Conservation (phyloP, 495 filamentous ascomycete genomes). For the Bryoglossum gracile region DNA sequence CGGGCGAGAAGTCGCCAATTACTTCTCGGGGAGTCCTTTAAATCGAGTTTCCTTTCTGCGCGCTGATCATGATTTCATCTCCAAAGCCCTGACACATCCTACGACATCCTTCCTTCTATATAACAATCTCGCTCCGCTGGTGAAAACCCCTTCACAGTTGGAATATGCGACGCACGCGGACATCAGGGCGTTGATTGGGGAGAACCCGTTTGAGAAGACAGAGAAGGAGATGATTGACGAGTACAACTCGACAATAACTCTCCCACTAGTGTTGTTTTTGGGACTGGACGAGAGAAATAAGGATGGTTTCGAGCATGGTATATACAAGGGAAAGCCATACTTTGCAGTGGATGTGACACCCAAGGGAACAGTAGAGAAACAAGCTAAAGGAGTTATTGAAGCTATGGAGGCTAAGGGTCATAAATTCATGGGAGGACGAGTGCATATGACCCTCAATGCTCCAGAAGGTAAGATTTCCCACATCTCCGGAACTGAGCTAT, state of each 20-base stretch:
- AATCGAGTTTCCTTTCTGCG: slow-evolving; percentile 78
- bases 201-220: slow-evolving; percentile 58
- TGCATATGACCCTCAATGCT: slow-evolving; percentile 41
- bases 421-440: slow-evolving; percentile 51
- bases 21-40: slow-evolving; percentile 72
- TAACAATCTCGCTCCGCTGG: slow-evolving; percentile 70
- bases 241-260: slow-evolving; percentile 61
- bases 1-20: slow-evolving; percentile 86
- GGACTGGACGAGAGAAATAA: slow-evolving; percentile 66
- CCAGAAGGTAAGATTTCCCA: slow-evolving; percentile 47
- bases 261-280: slow-evolving; percentile 72
- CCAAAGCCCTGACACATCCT: slow-evolving; percentile 64
- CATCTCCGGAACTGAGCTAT: neutral
- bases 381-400: slow-evolving; percentile 31
- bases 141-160: slow-evolving; percentile 46
- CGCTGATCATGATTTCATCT: slow-evolving; percentile 69
- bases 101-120: slow-evolving; percentile 67
- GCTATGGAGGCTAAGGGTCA: slow-evolving; percentile 51
- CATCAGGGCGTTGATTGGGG: slow-evolving; percentile 60
- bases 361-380: slow-evolving; percentile 44
- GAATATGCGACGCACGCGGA: slow-evolving; percentile 56
- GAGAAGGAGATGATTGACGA: slow-evolving; percentile 66
- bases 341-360: slow-evolving; percentile 90
- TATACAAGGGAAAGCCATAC: slow-evolving; percentile 69
- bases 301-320: slow-evolving; percentile 32